Evolutionary conservation across 345 rosid species (phyloP).

Genomic region (Eutrema yunnanense): DNA sequence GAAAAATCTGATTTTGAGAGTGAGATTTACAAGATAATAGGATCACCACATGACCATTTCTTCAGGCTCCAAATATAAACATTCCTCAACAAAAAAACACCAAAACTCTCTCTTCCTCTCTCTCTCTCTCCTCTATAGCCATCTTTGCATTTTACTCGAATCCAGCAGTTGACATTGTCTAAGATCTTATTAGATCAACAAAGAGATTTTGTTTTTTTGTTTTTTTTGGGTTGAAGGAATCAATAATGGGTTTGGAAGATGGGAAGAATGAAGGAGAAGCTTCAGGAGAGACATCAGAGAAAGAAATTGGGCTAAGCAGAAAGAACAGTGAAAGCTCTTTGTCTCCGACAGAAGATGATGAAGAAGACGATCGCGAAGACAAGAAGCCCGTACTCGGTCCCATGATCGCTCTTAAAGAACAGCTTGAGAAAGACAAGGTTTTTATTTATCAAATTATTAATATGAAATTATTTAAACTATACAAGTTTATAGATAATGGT

Average conservation of each 20-base stretch:
- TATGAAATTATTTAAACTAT: background rate
- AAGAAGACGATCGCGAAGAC: slow-evolving; percentile 19
- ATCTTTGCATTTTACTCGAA: background rate
- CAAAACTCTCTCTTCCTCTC: slow-evolving; percentile 8
- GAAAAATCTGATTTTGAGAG: slow-evolving; percentile 12
- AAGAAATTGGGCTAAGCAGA: slow-evolving; percentile 26
- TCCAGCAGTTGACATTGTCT: background rate
- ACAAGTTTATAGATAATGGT: background rate
- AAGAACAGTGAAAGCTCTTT: slow-evolving; percentile 28
- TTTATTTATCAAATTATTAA: background rate
- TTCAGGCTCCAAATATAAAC: slow-evolving; percentile 31
- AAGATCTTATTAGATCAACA: slow-evolving; percentile 1
- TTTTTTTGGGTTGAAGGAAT: background rate
- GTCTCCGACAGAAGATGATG: slow-evolving; percentile 30
- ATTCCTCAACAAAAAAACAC: slow-evolving; percentile 17
- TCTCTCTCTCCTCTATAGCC: slow-evolving; percentile 24
- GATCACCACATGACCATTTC: slow-evolving; percentile 82
- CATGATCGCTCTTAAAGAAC: slow-evolving; percentile 42
- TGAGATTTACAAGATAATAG: slow-evolving; percentile 34
- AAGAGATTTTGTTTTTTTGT: background rate
- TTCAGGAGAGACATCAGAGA: slow-evolving; percentile 21
- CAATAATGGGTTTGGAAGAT: slow-evolving; percentile 28
- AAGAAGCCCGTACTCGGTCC: slow-evolving; percentile 38
- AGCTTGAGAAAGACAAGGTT: slow-evolving; percentile 44
- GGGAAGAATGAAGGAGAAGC: slow-evolving; percentile 18